Evolutionary conservation across 257 asterid genomes (phyloP).

Genomic region (Gentiana macrophylla): DNA sequence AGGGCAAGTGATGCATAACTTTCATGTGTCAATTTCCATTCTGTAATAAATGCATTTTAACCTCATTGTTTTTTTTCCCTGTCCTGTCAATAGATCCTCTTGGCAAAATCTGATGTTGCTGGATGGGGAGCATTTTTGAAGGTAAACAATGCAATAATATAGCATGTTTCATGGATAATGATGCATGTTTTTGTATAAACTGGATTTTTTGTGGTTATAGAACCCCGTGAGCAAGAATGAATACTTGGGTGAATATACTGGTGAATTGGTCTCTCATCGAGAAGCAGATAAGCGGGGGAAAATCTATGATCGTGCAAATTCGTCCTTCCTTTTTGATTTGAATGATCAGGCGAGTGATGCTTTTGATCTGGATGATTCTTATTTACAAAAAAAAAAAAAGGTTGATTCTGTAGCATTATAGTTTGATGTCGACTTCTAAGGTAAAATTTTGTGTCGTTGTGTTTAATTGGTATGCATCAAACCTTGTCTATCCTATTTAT

Average conservation of each 20-base stretch:
- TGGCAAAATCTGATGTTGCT: constrained; percentile 79
- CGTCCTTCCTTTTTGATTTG: constrained; percentile 88
- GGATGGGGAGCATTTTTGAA: constrained; percentile 99
- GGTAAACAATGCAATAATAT: constrained; percentile 24
- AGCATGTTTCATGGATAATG: constrained; percentile 1
- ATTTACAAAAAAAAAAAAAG: too few species aligned
- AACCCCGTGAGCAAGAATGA: constrained; percentile 81
- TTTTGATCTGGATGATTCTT: neutral
- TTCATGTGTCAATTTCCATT: constrained; percentile 9
- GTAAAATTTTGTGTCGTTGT: too few species aligned
- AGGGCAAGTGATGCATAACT: constrained; percentile 38
- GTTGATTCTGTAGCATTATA: too few species aligned
- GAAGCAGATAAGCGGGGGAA: constrained; percentile 99
- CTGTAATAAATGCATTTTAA: neutral
- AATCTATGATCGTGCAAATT: constrained; percentile 84
- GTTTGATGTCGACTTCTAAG: too few species aligned
- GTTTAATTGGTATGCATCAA: too few species aligned
- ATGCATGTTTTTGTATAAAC: neutral
- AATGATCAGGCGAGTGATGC: constrained; percentile 68
- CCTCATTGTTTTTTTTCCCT: neutral
- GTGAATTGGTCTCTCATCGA: constrained; percentile 84
- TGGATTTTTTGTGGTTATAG: constrained; percentile 25
- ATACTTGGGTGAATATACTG: constrained; percentile 95
- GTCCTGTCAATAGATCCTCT: constrained; percentile 42
- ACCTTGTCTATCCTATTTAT: too few species aligned